Base-by-base conservation (phyloP, 208 protist genomes). In the Crithidia bombi region DNA sequence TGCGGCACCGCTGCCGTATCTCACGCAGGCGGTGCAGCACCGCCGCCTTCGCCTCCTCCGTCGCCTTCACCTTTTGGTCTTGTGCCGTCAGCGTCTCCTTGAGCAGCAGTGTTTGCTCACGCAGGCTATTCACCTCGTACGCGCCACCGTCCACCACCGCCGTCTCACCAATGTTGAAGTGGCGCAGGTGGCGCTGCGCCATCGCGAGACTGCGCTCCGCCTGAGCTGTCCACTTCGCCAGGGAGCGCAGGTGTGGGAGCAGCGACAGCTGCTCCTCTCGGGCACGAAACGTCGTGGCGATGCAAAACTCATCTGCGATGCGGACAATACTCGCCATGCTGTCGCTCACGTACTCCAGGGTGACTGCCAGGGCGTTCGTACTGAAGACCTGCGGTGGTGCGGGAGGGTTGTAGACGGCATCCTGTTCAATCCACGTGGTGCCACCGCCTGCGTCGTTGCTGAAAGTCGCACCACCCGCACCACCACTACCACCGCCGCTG, bases 51-150 rank as follows among this genome's bases (percentile, higher is more conserved):
- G 82, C 46, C 63, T 95, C 87, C 61, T 82, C 66, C 26, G 67
- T 52, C 25, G 75, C 23, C 58, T 87, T 89, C 73, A 87, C 69
- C 46, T 86, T 83, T 52, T 93, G 81, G 61, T 91, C 81, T 56
- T 93, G 79, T 25, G 81, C 73, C 11, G 87, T 93, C 19, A 92
- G 79, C 25, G 75, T 67, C 55, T 93, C 87, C 64, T 92, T 95
- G 15, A 74, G 73, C 23, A 86, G 44, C 19, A 95, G 75, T 30
- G 89, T 87, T 64, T 90, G 77, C 64, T 95, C 87, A 23, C 84
- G 85, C 56, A 88, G 69, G 62, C 69, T 79, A 73, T 87, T 91
- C 23, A 95, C 59, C 67, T 95, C 90, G 21, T 71, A 73, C 21
- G 61, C 44, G 23, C 82, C 85, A 41, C 76, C 80, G 6, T 95